phyloP scores from a whole-genome alignment of 1,284 basidiomycete genomes.

The Leccinum glutinopallens region DNA sequence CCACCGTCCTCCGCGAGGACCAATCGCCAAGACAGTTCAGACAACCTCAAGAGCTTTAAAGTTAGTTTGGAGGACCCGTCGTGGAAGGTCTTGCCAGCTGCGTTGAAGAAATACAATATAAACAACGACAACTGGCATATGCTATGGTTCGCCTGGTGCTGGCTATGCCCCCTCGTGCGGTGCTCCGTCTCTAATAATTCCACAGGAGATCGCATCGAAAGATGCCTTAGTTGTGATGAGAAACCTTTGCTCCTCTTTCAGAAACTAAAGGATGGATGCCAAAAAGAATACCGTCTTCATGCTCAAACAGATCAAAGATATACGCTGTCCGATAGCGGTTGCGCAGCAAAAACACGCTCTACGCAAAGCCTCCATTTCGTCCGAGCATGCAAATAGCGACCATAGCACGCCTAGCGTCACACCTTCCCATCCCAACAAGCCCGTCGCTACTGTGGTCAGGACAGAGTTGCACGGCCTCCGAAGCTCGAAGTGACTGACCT shows the following conservation, averaged over 20 bases:
- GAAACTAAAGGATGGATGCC: slow-evolving; percentile 85
- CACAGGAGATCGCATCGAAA: slow-evolving; percentile 78
- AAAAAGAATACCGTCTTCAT: slow-evolving; percentile 99
- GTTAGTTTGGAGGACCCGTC: slow-evolving; percentile 95
- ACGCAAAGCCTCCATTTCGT: slow-evolving; percentile 61
- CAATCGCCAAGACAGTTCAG: slow-evolving; percentile 67
- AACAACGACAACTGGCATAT: slow-evolving; percentile 99
- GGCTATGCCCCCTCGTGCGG: too few species aligned
- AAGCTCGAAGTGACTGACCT: slow-evolving; percentile 66
- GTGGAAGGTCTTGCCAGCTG: slow-evolving; percentile 96
- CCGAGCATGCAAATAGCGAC: slow-evolving; percentile 28
- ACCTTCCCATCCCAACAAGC: slow-evolving; percentile 28
- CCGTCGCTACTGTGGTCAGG: slow-evolving; percentile 31
- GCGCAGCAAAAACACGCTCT: slow-evolving; percentile 93
- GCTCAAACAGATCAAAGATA: slow-evolving; percentile 98
- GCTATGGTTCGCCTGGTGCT: slow-evolving; percentile 88
- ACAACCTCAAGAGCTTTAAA: slow-evolving; percentile 86
- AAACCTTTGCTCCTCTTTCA: slow-evolving; percentile 97
- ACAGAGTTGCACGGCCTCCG: slow-evolving; percentile 52
- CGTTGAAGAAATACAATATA: slow-evolving; percentile 98
- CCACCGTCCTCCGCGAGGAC: slow-evolving; percentile 36
- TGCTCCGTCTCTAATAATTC: slow-evolving; percentile 2
- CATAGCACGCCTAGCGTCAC: slow-evolving; percentile 24
- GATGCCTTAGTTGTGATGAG: slow-evolving; percentile 97
- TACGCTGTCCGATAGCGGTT: slow-evolving; percentile 93